phyloP scores from a whole-genome alignment of 1,139 yeast genomes.

The Magnusiomyces clavatus region DNA sequence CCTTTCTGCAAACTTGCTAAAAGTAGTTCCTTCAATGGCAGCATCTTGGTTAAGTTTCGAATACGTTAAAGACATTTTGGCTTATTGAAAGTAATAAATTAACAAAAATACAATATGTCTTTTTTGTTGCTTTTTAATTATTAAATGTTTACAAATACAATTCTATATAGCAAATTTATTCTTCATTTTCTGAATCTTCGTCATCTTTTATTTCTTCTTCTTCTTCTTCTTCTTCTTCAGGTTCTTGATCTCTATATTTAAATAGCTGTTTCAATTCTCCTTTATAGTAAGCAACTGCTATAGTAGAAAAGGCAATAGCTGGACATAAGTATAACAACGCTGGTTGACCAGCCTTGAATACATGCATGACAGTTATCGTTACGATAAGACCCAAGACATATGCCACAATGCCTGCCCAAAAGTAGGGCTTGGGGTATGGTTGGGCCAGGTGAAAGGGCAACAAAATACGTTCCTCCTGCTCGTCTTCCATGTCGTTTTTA shows the following conservation, averaged over 20 bases:
- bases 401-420: conserved; percentile 36
- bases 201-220: conserved; percentile 1
- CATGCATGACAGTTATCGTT: conserved; percentile 38
- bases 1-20: conserved; percentile 76
- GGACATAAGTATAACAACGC: conserved; percentile 62
- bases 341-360: conserved; percentile 50
- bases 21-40: conserved; percentile 93
- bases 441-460: conserved; percentile 37
- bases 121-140: not conserved
- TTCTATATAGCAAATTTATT: not conserved
- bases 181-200: conserved; percentile 6
- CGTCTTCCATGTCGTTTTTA: not conserved
- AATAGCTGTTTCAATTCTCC: conserved; percentile 41
- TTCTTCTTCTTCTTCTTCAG: conserved; percentile 10
- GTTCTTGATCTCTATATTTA: conserved; percentile 32
- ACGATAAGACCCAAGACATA: conserved; percentile 41
- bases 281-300: conserved; percentile 29
- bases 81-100: not conserved
- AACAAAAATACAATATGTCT: no score
- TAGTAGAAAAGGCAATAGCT: conserved; percentile 34
- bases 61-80: conserved; percentile 40
- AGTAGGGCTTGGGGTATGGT: conserved; percentile 40
- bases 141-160: not conserved
- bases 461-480: not conserved
- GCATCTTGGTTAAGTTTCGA: conserved; percentile 90